Base-by-base conservation (phyloP, 2,329 filamentous ascomycete genomes). In the Aspergillus sp. region DNA sequence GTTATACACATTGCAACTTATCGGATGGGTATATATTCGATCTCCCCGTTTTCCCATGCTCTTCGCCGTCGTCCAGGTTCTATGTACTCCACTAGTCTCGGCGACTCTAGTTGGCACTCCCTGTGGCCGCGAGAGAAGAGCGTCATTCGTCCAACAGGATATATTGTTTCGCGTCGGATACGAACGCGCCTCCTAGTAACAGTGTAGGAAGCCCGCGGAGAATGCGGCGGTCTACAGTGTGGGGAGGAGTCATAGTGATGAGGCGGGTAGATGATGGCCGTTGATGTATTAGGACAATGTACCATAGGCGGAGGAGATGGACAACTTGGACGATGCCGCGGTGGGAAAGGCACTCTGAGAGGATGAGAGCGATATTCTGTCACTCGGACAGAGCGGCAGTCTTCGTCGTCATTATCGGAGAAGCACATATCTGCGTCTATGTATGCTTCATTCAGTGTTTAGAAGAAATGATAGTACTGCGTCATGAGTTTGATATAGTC, bases 1-100 rank as follows among this genome's bases (percentile, higher is more conserved):
- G n/a, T n/a, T 22, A 17, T n/a, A 17, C 15, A 15, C 5, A 9
- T 30, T 30, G 26, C 26, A 11, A 9, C 36, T 38, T 57, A 60
- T 44, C 47, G 18, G n/a, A 47, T 54, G 34, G 56, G 48, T 56
- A 65, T 62, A 63, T 62, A 65, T 30, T 61, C 53, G 20, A 64
- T 13, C 6, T 48, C 49, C 11, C 43, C 36, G 26, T 53, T 42
- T 32, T 52, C 52, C 48, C 53, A 57, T 12, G 44, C 52, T n/a
- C 57, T 44, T 4, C 39, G 36, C 17, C 45, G 32, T 17, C 42
- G 51, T 20, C 57, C 58, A 5, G 60, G 59, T 32, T 62, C 57
- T 12, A 63, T 41, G 36, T 59, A 58, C 39, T 59, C 61, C 44
- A 64, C 55, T 18, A 48, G 58, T 24, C 55, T 24, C n/a, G 51